A percentile compares a stretch with the other conserved stretches of the same genome.
Evolutionary conservation across 805 yeast species (phyloP).

Genomic region (Vanderwaltozyma tropicalis): DNA sequence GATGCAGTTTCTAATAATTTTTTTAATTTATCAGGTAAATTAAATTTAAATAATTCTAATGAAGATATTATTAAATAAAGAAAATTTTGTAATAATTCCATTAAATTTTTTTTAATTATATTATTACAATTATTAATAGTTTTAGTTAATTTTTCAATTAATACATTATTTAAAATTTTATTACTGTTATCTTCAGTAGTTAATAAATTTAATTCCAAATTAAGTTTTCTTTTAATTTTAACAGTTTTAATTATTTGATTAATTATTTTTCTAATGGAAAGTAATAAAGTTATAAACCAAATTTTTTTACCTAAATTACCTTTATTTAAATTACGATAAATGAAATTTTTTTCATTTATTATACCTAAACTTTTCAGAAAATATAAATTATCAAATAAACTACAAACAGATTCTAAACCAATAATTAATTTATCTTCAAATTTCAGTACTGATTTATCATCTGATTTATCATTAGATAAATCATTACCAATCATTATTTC

Average conservation of each 20-base stretch:
- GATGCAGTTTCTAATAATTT: conserved; percentile 16
- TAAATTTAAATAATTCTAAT: conserved; percentile 14
- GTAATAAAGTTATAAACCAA: conserved; percentile 21
- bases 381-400: conserved; percentile 21
- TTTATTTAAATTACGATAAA: conserved; percentile 19
- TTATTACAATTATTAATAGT: conserved; percentile 7
- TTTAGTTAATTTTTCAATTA: conserved; percentile 12
- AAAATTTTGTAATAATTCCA: conserved; percentile 21
- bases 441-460: neutral
- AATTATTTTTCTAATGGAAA: conserved; percentile 14
- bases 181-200: conserved; percentile 1
- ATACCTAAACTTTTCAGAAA: conserved; percentile 22
- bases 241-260: conserved; percentile 6
- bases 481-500: neutral
- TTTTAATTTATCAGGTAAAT: conserved; percentile 7
- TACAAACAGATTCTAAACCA: conserved; percentile 17
- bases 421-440: conserved; percentile 14
- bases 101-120: conserved; percentile 8
- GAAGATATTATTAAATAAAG: conserved; percentile 16
- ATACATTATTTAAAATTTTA: conserved; percentile 8
- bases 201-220: conserved; percentile 7
- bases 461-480: no score
- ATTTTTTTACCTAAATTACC: conserved; percentile 22
- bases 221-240: conserved; percentile 7
- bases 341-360: conserved; percentile 16